These are phyloP conservation scores for Nannochloris sp. DNA, from an alignment of 139 green algal genomes.

Conservation along the genomic window DNA sequence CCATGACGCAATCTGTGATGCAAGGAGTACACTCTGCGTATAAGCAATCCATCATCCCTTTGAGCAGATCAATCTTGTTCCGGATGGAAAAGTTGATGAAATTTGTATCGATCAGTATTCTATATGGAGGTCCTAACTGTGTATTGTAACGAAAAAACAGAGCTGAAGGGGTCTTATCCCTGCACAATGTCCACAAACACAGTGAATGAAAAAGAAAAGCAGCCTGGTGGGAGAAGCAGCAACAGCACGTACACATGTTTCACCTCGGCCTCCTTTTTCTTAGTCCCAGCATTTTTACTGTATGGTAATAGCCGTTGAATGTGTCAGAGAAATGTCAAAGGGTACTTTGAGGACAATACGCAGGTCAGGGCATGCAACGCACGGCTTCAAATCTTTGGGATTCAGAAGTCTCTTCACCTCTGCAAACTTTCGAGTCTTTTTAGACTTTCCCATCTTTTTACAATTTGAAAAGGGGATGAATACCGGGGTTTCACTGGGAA, in stretches of 20 bases:
- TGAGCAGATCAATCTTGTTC: conserved; percentile 94
- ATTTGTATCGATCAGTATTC: conserved; percentile 96
- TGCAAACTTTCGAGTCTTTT: conserved; percentile 94
- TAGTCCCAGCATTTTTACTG: not conserved
- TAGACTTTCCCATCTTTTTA: conserved; percentile 81
- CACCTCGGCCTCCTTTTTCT: conserved; percentile 44
- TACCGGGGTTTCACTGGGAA: too few species aligned
- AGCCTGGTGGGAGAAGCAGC: not conserved
- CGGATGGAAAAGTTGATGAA: conserved; percentile 99
- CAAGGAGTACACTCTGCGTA: conserved; percentile 96
- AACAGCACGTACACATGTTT: conserved; percentile 46
- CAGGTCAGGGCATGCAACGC: conserved; percentile 7
- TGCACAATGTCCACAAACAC: conserved; percentile 18
- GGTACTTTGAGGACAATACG: not conserved
- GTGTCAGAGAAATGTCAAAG: too few species aligned
- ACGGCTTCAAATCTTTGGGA: conserved; percentile 75
- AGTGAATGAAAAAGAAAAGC: not conserved
- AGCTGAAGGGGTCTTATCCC: conserved; percentile 72
- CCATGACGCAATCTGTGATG: conserved; percentile 97
- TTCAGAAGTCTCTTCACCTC: conserved; percentile 91
- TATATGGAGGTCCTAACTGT: conserved; percentile 92
- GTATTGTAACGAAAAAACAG: conserved; percentile 99
- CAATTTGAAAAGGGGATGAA: not conserved
- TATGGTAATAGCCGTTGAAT: too few species aligned
- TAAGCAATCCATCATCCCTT: conserved; percentile 98